Conservation (phyloP, 495 filamentous ascomycete genomes). For the Achaetomiella virescens region DNA sequence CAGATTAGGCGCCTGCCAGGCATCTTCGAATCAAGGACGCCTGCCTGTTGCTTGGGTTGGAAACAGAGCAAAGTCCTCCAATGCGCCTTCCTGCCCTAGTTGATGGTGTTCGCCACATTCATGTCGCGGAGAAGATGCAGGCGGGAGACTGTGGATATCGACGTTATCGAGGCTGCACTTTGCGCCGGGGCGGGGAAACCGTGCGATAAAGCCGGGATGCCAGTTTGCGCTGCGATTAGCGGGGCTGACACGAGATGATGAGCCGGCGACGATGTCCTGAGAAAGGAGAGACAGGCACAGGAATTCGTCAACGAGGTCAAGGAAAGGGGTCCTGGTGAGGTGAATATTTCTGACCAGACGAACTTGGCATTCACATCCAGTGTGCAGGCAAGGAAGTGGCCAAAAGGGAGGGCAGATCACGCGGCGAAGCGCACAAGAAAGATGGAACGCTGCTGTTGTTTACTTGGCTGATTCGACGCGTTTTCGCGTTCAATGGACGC, state of each 20-base stretch:
- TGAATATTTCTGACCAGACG: background rate
- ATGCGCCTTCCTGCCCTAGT: constrained; percentile 14
- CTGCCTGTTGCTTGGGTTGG: constrained; percentile 11
- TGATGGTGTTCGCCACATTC: constrained; percentile 11
- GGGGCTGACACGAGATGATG: constrained; percentile 24
- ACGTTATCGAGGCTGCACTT: constrained; percentile 7
- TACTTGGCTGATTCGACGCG: constrained; percentile 18
- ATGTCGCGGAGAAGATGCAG: constrained; percentile 13
- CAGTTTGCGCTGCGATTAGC: constrained; percentile 19
- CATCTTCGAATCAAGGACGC: constrained; percentile 17
- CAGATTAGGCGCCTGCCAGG: constrained; percentile 19
- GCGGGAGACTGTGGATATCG: constrained; percentile 5
- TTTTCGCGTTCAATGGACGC: constrained; percentile 22
- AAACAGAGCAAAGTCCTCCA: background rate
- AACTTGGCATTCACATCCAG: constrained; percentile 13
- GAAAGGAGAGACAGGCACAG: background rate
- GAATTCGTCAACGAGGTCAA: background rate
- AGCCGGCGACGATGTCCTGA: background rate
- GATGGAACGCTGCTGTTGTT: constrained; percentile 21
- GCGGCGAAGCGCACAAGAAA: constrained; percentile 16
- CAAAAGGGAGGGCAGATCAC: constrained; percentile 13
- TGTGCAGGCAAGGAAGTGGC: constrained; percentile 2
- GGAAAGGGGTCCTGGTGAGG: constrained; percentile 1
- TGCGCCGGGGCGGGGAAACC: constrained; percentile 14
- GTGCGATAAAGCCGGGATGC: constrained; percentile 4